Percentiles rank a stretch among this genome's conserved stretches.
Conservation (phyloP, 2,329 filamentous ascomycete species). For the Zymoseptoria passerinii region DNA sequence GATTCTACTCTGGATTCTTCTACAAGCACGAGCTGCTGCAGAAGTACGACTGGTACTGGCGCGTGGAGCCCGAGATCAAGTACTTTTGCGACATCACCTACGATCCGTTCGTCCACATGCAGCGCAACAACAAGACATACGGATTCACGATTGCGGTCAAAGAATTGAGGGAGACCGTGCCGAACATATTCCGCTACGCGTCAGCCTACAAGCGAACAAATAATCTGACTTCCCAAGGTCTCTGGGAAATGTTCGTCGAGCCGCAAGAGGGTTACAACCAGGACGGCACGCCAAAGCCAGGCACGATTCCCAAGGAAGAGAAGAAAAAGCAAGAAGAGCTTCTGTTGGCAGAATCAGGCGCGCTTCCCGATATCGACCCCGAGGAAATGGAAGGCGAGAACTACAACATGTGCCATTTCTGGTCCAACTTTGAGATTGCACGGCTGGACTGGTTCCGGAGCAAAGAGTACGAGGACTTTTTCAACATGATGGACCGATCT, state of each 20-base stretch:
- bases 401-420: conserved; percentile 99
- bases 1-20: conserved; percentile 99
- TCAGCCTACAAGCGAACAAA: conserved; percentile 92
- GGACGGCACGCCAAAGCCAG: conserved; percentile 42
- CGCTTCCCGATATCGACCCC: conserved; percentile 72
- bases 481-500: conserved; percentile 96
- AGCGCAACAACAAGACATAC: conserved; percentile 89
- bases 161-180: conserved; percentile 92
- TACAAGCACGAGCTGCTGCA: conserved; percentile 91
- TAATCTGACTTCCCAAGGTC: conserved; percentile 79
- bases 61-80: conserved; percentile 96
- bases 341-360: conserved; percentile 63
- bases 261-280: conserved; percentile 55
- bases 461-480: conserved; percentile 96
- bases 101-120: conserved; percentile 95
- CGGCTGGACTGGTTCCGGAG: conserved; percentile 91
- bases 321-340: conserved; percentile 72
- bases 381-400: conserved; percentile 95
- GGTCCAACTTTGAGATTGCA: conserved; percentile 99
- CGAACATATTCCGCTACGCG: conserved; percentile 98
- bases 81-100: conserved; percentile 99
- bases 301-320: conserved; percentile 41
- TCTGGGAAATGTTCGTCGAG: conserved; percentile 99
- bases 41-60: conserved; percentile 99
- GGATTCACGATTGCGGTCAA: conserved; percentile 99